Conservation (phyloP, 169 alveolate genomes). For the Plasmodium relictum region DNA sequence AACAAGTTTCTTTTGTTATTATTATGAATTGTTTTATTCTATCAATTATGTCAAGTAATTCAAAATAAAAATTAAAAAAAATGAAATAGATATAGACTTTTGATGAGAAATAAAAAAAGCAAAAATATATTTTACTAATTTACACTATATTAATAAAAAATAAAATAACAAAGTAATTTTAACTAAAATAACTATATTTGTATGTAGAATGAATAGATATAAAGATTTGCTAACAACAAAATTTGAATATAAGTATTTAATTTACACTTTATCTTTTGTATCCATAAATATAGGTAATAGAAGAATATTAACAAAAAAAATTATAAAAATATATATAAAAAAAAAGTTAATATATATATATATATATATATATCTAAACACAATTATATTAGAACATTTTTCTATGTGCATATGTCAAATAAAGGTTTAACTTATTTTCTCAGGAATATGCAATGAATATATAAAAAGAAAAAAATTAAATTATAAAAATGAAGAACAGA, state of each 20-base stretch:
- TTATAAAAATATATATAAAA: neutral
- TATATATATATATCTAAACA: neutral
- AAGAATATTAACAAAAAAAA: neutral
- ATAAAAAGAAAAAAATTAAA: conserved; percentile 19
- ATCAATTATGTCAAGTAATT: too few relatives aligned
- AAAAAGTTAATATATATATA: neutral
- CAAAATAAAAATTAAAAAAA: too few relatives aligned
- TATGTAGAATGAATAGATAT: conserved; percentile 49
- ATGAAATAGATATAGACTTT: too few relatives aligned
- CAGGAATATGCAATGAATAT: conserved; percentile 66
- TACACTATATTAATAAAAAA: too few relatives aligned
- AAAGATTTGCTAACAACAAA: conserved; percentile 22
- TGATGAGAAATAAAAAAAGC: too few relatives aligned
- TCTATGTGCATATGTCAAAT: neutral
- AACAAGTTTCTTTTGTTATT: too few relatives aligned
- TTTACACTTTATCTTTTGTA: conserved; percentile 48
- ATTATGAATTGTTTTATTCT: too few relatives aligned
- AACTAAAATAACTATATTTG: too few relatives aligned
- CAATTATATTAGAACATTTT: neutral
- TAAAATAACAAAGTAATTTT: too few relatives aligned
- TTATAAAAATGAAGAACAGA: conserved; percentile 14
- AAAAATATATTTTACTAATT: too few relatives aligned
- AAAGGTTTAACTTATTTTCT: neutral
- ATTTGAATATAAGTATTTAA: conserved; percentile 55
- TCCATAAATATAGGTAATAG: conserved; percentile 41